These are phyloP conservation scores for Trichoderma sp. DNA, from an alignment of 2,329 filamentous ascomycete species.

Conservation along the genomic window DNA sequence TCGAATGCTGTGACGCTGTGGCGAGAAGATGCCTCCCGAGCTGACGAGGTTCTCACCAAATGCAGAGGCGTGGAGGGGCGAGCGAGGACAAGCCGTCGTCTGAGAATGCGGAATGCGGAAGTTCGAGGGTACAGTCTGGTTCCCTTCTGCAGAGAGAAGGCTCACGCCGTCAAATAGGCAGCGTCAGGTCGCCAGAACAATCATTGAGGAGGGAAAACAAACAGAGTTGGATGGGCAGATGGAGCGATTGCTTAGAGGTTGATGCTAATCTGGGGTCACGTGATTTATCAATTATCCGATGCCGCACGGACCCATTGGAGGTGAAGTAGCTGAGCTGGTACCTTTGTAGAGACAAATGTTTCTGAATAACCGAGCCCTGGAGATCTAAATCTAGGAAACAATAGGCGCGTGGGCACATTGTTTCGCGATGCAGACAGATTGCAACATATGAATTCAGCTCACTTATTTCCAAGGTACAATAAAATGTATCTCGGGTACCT, in stretches of 20 bases:
- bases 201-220: conserved; percentile 1
- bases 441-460: no score
- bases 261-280: neutral
- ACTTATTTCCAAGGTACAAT: neutral
- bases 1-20: conserved; percentile 1
- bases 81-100: neutral
- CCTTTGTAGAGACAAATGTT: neutral
- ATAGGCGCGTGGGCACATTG: neutral
- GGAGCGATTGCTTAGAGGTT: neutral
- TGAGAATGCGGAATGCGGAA: neutral
- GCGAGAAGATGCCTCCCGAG: neutral
- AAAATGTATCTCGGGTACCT: neutral
- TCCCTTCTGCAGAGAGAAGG: conserved; percentile 1
- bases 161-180: neutral
- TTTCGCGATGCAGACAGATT: neutral
- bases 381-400: neutral
- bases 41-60: neutral
- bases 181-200: conserved; percentile 1
- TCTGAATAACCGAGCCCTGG: neutral
- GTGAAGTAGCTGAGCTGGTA: neutral
- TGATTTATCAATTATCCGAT: neutral
- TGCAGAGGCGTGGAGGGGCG: neutral
- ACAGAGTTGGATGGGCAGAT: neutral
- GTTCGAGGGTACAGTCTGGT: neutral
- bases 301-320: neutral